Conservation (phyloP, 768 basidiomycete species). For the Xerocomus brunneocitrinus region DNA sequence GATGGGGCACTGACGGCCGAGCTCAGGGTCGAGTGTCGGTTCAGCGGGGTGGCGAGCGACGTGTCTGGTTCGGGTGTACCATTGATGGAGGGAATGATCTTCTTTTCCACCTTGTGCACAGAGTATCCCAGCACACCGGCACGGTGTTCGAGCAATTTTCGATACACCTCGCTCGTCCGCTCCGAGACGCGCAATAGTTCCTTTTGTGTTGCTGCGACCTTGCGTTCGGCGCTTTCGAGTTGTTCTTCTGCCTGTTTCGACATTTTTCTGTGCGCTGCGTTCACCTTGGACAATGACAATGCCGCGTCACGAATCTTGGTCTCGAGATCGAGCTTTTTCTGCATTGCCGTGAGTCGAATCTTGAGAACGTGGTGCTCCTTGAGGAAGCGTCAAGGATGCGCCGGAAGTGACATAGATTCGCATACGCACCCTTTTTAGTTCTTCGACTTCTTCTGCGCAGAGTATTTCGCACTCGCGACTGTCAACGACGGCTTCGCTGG, state of each 20-base stretch:
- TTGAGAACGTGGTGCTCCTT: conserved; percentile 75
- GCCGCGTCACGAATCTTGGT: conserved; percentile 88
- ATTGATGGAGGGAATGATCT: conserved; percentile 30
- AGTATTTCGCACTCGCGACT: conserved; percentile 78
- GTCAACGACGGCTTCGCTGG: conserved; percentile 93
- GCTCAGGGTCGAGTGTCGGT: conserved; percentile 47
- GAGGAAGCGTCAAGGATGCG: conserved; percentile 1
- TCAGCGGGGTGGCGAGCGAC: conserved; percentile 53
- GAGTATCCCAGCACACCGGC: conserved; percentile 75
- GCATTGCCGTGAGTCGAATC: conserved; percentile 59
- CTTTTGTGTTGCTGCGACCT: conserved; percentile 64
- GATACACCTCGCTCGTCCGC: conserved; percentile 57
- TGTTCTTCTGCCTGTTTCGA: conserved; percentile 68
- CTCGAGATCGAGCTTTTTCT: conserved; percentile 74
- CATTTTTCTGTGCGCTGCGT: conserved; percentile 49
- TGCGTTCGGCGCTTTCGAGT: conserved; percentile 66
- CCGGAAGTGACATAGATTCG: conserved; percentile 17
- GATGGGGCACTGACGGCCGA: conserved; percentile 42
- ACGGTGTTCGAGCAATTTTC: conserved; percentile 72
- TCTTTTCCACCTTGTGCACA: conserved; percentile 63
- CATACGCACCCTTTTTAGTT: conserved; percentile 56
- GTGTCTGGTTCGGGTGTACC: conserved; percentile 34
- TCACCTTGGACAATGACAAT: conserved; percentile 64
- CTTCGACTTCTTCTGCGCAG: conserved; percentile 66
- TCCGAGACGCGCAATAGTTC: conserved; percentile 69